A percentile compares a stretch with the other conserved stretches of the same genome.
Evolutionary conservation across 768 basidiomycete species (phyloP).

Genomic region (Hericium rajendrae): DNA sequence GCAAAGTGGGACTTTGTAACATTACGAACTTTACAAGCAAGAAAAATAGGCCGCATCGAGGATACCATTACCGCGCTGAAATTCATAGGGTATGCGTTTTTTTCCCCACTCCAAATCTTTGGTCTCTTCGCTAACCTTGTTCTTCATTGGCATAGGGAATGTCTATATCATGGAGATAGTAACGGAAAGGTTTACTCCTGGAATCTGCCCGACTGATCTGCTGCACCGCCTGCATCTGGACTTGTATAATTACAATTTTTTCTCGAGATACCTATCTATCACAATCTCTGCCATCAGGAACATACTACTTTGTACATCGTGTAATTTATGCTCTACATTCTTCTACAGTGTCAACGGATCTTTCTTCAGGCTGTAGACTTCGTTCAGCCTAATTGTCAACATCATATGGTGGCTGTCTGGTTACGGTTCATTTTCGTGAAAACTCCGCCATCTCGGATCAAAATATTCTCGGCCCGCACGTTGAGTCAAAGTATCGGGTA

Average conservation of each 20-base stretch:
- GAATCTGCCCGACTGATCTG: conserved; percentile 38
- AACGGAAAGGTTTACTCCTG: conserved; percentile 50
- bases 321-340: neutral
- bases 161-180: conserved; percentile 55
- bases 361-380: no score
- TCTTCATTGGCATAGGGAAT: conserved; percentile 32
- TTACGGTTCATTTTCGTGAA: no score
- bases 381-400: no score
- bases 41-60: conserved; percentile 13
- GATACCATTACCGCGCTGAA: conserved; percentile 57
- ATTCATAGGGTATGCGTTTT: conserved; percentile 58
- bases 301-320: neutral
- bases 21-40: conserved; percentile 58
- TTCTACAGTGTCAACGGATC: no score
- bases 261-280: neutral
- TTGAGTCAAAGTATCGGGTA: no score
- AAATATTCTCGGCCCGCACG: no score
- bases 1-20: conserved; percentile 71
- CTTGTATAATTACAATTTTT: no score
- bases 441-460: no score
- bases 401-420: no score
- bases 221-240: neutral
- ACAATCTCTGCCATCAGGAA: neutral
- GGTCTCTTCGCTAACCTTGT: neutral
- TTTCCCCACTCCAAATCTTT: neutral